A percentile compares a stretch with the other conserved stretches of the same genome.
Conservation (phyloP, 2,329 filamentous ascomycete genomes). For the Neofusicoccum sp. region DNA sequence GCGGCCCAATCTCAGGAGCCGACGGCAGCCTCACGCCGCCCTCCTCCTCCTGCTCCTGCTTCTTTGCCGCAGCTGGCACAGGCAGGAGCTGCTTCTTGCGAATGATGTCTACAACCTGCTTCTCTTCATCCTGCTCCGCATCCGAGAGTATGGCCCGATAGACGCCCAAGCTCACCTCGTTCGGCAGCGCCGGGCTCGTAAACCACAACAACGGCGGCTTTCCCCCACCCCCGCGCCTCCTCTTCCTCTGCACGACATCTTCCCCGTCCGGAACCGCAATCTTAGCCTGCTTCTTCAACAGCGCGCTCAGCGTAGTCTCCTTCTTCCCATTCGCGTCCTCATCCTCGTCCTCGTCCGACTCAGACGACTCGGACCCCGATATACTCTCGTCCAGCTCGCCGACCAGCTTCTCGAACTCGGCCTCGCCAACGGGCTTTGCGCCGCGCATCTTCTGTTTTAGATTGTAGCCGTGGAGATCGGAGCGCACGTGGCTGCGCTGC, state of each 20-base stretch:
- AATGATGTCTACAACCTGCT: constrained; percentile 67
- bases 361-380: constrained; percentile 81
- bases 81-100: constrained; percentile 76
- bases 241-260: constrained; percentile 50
- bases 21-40: constrained; percentile 62
- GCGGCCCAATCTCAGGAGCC: constrained; percentile 68
- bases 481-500: constrained; percentile 82
- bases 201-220: constrained; percentile 87
- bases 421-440: constrained; percentile 70
- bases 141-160: constrained; percentile 81
- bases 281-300: constrained; percentile 82
- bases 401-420: constrained; percentile 83
- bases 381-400: constrained; percentile 87
- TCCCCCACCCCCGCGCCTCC: constrained; percentile 58
- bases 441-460: constrained; percentile 87
- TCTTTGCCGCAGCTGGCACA: constrained; percentile 46
- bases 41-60: constrained; percentile 43
- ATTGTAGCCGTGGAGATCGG: constrained; percentile 93
- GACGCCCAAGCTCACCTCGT: constrained; percentile 79
- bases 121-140: constrained; percentile 67
- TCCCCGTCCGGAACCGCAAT: constrained; percentile 62
- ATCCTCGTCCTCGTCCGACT: constrained; percentile 73
- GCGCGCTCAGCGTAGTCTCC: constrained; percentile 71
- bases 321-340: constrained; percentile 51
- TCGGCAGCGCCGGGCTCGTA: constrained; percentile 70